Evolutionary conservation across 306 rosid genomes (phyloP).

Genomic region (Hylodesmum podocarpum): DNA sequence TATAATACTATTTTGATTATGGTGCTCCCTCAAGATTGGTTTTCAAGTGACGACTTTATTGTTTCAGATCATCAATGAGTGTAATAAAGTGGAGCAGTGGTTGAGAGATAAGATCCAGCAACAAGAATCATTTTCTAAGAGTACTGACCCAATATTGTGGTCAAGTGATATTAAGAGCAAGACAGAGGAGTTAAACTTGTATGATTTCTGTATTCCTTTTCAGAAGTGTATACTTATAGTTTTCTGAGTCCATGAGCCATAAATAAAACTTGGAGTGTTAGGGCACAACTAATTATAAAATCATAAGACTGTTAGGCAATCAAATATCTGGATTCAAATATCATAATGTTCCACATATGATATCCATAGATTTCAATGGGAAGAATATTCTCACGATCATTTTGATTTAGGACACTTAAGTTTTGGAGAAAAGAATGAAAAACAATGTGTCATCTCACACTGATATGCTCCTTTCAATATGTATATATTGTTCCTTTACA

Average conservation of each 20-base stretch:
- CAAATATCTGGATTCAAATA: not conserved
- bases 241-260: not conserved
- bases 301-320: not conserved
- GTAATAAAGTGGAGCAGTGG: constrained; percentile 74
- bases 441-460: too few species aligned
- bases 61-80: constrained; percentile 57
- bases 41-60: constrained; percentile 23
- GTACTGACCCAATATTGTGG: constrained; percentile 55
- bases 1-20: constrained; percentile 5
- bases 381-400: not conserved
- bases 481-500: too few species aligned
- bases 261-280: not conserved
- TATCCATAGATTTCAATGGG: not conserved
- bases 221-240: not conserved
- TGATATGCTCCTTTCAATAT: too few species aligned
- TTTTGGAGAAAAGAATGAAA: too few species aligned
- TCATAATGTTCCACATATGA: constrained; percentile 1
- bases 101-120: constrained; percentile 59
- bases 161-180: constrained; percentile 60
- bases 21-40: constrained; percentile 25
- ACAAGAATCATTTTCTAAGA: constrained; percentile 69
- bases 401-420: not conserved
- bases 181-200: constrained; percentile 61
- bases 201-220: constrained; percentile 30
- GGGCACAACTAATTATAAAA: not conserved